Base-by-base conservation (phyloP, 164 flowering plant genomes). In the Vitis vinifera region DNA sequence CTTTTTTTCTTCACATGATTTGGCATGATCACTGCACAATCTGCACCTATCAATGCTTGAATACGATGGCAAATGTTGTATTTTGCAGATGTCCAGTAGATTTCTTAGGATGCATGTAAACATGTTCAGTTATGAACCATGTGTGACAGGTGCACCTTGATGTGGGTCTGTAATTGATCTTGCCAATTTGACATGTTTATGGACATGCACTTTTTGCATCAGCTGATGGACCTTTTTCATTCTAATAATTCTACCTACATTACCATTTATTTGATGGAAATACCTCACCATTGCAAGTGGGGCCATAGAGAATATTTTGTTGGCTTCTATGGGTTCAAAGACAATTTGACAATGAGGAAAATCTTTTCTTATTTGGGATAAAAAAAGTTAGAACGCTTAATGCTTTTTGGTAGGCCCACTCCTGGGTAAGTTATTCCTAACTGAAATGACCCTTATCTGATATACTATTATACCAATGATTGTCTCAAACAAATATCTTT, bases 291-390 rank as follows among this genome's bases (percentile, higher is more conserved):
- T 3, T 19, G 19, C 62, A 9, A 30, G 48, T 71, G 23, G 69
- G 52, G 65, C 14, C 11, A 59, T 10, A 49, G 62, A 60, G 73
- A 70, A 23, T 70, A 71, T 66, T 30, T 63, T 70, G 55, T 62
- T 14, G 49, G 37, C n/a, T 31, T 2, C 11, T 44, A 62, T 55
- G 23, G 23, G 9, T n/a, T 51, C 61, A 66, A 69, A 51, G 47
- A 67, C 63, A 67, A 62, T 47, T 8, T 15, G 75, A 75, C 65
- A 71, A 67, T 12, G 65, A 66, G 52, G 62, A 14, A 23, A 66
- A 69, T 76, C 61, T 23, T 67, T 63, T 52, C 37, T 50, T 47
- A 27, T 67, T 50, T n/a, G 50, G 52, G 63, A 19, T 61, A 51
- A 59, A 62, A 37, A 55, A 60, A 61, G 67, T 55, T 67, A 13